Evolutionary conservation across 306 rosid species (phyloP).

Genomic region (Abrus pulchellus): DNA sequence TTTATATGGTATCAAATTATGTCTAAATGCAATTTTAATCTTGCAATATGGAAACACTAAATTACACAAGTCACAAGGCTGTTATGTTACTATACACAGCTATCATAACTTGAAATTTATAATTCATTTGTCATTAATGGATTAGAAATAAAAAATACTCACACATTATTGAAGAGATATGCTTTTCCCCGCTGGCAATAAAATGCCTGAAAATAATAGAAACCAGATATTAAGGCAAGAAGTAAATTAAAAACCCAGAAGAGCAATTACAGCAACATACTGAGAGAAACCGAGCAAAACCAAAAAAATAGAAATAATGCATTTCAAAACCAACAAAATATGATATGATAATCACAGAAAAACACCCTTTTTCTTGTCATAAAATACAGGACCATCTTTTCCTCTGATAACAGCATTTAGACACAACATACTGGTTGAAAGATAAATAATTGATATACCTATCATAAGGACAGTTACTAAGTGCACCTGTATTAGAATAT

Average conservation of each 20-base stretch:
- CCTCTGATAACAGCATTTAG: not conserved
- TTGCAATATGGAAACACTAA: not conserved
- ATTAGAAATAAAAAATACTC: constrained; percentile 55
- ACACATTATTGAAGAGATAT: constrained; percentile 76
- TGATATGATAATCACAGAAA: not conserved
- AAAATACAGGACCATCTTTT: not conserved
- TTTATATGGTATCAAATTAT: not conserved
- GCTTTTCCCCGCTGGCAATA: constrained; percentile 73
- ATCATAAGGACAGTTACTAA: not conserved
- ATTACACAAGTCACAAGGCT: not conserved
- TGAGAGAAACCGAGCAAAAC: constrained; percentile 38
- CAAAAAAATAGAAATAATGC: not conserved
- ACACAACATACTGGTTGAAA: not conserved
- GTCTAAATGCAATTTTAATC: constrained; percentile 10
- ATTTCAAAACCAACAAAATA: constrained; percentile 26
- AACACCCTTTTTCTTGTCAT: not conserved
- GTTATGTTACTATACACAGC: not conserved
- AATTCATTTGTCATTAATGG: not conserved
- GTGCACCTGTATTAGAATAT: not conserved
- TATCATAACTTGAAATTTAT: not conserved
- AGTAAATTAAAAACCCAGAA: constrained; percentile 37
- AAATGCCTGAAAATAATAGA: constrained; percentile 57
- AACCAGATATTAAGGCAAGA: constrained; percentile 41
- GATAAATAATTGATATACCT: not conserved
- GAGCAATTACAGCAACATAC: constrained; percentile 35